These are phyloP conservation scores for Staphylotrichum longicolle DNA, from an alignment of 495 filamentous ascomycete species.

Conservation along the genomic window DNA sequence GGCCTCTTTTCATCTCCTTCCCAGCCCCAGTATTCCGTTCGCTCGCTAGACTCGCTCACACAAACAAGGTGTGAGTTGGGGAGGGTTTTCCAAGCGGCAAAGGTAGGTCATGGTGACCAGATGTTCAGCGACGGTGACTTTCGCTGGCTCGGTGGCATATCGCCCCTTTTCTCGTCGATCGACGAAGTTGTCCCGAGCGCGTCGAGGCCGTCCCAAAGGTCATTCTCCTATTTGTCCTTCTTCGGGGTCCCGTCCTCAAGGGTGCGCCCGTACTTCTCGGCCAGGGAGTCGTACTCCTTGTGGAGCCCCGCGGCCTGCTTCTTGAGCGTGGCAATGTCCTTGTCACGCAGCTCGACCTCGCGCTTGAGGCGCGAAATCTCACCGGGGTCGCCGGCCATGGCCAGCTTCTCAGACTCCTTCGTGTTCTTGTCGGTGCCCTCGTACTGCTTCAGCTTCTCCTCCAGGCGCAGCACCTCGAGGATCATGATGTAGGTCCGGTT, in stretches of 20 bases:
- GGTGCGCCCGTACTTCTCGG: slow-evolving; percentile 68
- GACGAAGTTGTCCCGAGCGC: not conserved
- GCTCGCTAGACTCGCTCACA: not conserved
- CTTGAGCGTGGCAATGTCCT: slow-evolving; percentile 76
- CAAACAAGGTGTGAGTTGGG: not conserved
- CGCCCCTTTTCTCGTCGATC: slow-evolving; percentile 6
- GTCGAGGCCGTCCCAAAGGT: slow-evolving; percentile 17
- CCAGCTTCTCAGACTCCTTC: slow-evolving; percentile 73
- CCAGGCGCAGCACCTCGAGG: slow-evolving; percentile 86
- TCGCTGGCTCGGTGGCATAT: not conserved
- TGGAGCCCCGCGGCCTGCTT: slow-evolving; percentile 76
- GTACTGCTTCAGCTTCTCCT: slow-evolving; percentile 85
- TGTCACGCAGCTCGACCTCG: slow-evolving; percentile 68
- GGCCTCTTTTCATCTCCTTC: not conserved
- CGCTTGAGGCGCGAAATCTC: slow-evolving; percentile 61
- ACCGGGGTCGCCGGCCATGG: slow-evolving; percentile 64
- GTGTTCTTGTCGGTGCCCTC: slow-evolving; percentile 72
- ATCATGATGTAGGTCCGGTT: slow-evolving; percentile 99
- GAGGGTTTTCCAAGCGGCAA: not conserved
- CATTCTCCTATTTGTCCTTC: slow-evolving; percentile 61
- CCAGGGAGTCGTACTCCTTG: slow-evolving; percentile 77
- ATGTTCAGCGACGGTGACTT: not conserved
- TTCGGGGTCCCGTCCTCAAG: slow-evolving; percentile 56
- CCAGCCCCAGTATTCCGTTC: not conserved
- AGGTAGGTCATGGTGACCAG: slow-evolving; percentile 5